These are phyloP conservation scores for Bipolaris oryzae DNA, from an alignment of 2,329 filamentous ascomycete genomes.

Conservation along the genomic window DNA sequence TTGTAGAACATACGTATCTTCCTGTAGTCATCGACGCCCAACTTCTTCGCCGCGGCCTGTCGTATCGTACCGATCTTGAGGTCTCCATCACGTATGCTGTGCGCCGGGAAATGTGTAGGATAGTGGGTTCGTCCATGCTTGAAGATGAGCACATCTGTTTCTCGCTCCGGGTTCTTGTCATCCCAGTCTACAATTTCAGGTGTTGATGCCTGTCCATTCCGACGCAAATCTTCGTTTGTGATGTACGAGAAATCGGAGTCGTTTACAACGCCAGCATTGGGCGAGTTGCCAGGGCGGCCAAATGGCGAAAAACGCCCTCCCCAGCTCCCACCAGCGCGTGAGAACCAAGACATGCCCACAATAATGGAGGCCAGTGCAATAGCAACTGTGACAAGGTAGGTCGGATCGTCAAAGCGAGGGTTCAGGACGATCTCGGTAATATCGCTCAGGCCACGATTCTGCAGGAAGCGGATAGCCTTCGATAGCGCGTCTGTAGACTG, in stretches of 20 bases:
- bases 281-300: conserved; percentile 49
- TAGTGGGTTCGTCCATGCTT: conserved; percentile 71
- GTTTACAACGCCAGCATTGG: conserved; percentile 63
- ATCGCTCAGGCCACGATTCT: conserved; percentile 25
- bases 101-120: conserved; percentile 74
- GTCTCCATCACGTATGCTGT: conserved; percentile 75
- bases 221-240: conserved; percentile 72
- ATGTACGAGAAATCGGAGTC: conserved; percentile 83
- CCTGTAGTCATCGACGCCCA: conserved; percentile 64
- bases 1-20: conserved; percentile 75
- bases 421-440: conserved; percentile 35
- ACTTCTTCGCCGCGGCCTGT: conserved; percentile 69
- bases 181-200: conserved; percentile 49
- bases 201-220: conserved; percentile 50
- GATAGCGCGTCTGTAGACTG: conserved; percentile 29
- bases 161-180: conserved; percentile 51
- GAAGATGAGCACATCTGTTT: conserved; percentile 74
- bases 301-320: conserved; percentile 58
- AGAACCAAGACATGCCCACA: conserved; percentile 56
- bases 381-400: conserved; percentile 41
- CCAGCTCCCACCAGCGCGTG: conserved; percentile 50
- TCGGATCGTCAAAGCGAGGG: conserved; percentile 42
- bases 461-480: conserved; percentile 26
- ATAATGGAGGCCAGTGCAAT: conserved; percentile 49
- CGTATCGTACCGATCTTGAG: conserved; percentile 70